Base-by-base conservation (phyloP, 176 grass and related monocot species). In the Pharus latifolius region DNA sequence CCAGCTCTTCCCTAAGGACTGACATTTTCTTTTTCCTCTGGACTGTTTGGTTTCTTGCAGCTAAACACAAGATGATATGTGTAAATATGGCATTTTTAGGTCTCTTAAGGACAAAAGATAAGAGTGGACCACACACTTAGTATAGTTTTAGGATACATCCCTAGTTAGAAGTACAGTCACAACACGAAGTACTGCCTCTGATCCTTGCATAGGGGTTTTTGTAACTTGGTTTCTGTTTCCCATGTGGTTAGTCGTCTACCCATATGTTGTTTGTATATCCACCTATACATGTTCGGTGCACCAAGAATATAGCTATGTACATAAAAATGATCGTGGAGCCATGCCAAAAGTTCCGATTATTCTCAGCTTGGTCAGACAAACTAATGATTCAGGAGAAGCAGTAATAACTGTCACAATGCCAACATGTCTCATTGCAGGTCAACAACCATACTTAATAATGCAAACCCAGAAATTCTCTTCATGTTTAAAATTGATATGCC, bases 181-280 rank as follows among this genome's bases (percentile, higher is more conserved):
- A 60, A 31, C 48, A 43, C 76, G 40, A 12, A 47, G 77, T 80
- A 49, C 63, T 74, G 19, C 63, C 63, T 80, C 70, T 68, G 1
- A 18, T 62, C 20, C 5, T 35, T 75, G 56, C 10, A 33, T 62
- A 56, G 65, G 44, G 83, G 23, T 42, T 85, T 85, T 76, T 80
- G 62, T 80, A 49, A 38, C 62, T 77, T 50, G 76, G 83, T 75
- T 31, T 75, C 63, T 51, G 70, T 85, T 85, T 85, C 40, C 77
- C 83, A 85, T 85, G 70, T 85, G 83, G 83, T 63, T 85, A 85
- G 83, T 80, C 49, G 63, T 56, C 70, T 80, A 80, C 24, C 82
- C 83, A 85, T 80, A 37, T 85, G 70, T 64, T 85, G 70, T 63
- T 29, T 75, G 56, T 80, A 80, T 69, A 75, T 75, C 61, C 38